These are phyloP conservation scores for Alopecurus myosuroides DNA, from an alignment of 176 grass and related monocot genomes.

Conservation along the genomic window DNA sequence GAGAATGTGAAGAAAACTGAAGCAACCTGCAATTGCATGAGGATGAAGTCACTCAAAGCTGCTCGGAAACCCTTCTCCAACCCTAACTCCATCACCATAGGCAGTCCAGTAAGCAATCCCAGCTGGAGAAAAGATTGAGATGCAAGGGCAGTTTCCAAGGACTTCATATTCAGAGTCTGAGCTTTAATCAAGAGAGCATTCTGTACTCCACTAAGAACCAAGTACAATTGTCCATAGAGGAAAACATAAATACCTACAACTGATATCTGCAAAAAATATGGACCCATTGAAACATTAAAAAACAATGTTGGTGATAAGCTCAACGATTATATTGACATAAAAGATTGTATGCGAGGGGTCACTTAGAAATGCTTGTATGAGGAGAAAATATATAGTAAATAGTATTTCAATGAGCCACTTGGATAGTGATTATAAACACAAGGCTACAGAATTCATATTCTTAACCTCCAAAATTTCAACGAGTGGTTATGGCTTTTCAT, in stretches of 20 bases:
- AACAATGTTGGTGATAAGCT: background rate
- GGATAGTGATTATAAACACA: background rate
- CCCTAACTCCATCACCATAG: constrained; percentile 92
- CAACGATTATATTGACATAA: background rate
- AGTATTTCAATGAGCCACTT: background rate
- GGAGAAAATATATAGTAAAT: background rate
- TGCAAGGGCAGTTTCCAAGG: constrained; percentile 92
- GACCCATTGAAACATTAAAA: constrained; percentile 26
- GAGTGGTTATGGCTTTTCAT: background rate
- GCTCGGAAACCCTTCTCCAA: constrained; percentile 80
- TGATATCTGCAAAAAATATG: constrained; percentile 71
- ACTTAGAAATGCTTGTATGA: background rate
- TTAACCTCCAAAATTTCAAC: background rate
- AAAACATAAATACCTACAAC: constrained; percentile 86
- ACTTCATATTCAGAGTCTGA: constrained; percentile 69
- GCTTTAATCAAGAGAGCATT: constrained; percentile 64
- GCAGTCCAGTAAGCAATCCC: constrained; percentile 88
- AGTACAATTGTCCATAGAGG: constrained; percentile 88
- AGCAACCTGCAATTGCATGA: constrained; percentile 91
- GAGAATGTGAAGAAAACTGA: constrained; percentile 98
- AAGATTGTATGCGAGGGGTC: background rate
- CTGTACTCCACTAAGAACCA: constrained; percentile 91
- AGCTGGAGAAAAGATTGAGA: constrained; percentile 97
- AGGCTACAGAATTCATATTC: background rate
- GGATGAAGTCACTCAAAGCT: constrained; percentile 86